Evolutionary conservation across 2,329 filamentous ascomycete genomes (phyloP), one percentile per base, ranked within the genome.

Genomic region (Hymenoscyphus albidus): DNA sequence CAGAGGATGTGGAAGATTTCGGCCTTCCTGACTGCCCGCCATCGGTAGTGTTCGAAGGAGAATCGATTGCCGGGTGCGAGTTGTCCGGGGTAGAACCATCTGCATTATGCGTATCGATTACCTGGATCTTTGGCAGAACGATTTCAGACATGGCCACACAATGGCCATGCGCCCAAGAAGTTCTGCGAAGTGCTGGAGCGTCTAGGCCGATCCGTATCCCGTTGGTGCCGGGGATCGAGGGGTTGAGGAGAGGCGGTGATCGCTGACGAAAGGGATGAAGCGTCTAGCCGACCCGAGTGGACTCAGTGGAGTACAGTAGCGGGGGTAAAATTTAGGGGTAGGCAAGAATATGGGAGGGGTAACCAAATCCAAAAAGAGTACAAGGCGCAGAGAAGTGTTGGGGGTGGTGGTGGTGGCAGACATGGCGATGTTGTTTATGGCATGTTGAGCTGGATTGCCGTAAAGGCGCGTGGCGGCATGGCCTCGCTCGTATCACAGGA

Each of bases 121-220:
- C 70, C 65, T 71, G 70, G 60, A 74, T 74, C 59, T 70, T 72
- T 22, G 73, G 74, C 64, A 74, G 63, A 22, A 64, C 65, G 60
- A 65, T 61, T 48, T 72, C 71, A 71, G 73, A 69, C 73, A 75
- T 75, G 65, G 64, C 67, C 63, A 62, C 51, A 44, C 61, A 44
- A 58, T 38, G 64, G 69, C 71, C 70, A 74, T 72, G 63, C 65
- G 70, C 59, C 51, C 32, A 18, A 27, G 39, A 35, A 51, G 2
- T 10, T 22, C 6, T 48, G 42, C n/a, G 40, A 22, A 18, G 44
- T n/a, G n/a, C 44, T 51, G n/a, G 16, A 18, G n/a, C n/a, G 6
- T 10, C 7, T 10, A 18, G 1, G 16, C 12, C n/a, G 7, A 2
- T 3, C n/a, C 22, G n/a, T 51, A 27, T 27, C 22, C 44, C 44